A percentile compares a stretch with the other conserved stretches of the same genome.
Evolutionary conservation across 495 filamentous ascomycete species (phyloP).

Genomic region (Daldinia loculata): DNA sequence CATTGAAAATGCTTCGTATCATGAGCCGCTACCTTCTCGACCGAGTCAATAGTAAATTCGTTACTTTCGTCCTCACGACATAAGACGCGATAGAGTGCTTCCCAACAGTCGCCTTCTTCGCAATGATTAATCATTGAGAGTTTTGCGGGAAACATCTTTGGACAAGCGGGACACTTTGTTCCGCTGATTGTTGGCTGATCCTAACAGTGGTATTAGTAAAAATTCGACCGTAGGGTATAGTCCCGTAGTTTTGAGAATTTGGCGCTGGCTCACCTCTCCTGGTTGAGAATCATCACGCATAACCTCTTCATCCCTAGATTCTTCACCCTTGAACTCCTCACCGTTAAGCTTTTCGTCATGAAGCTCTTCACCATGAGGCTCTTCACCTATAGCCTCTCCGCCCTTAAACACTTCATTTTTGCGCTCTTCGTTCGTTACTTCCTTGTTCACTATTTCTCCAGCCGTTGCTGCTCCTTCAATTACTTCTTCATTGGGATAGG

Average conservation of each 20-base stretch:
- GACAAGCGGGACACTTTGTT: neutral
- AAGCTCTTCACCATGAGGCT: neutral
- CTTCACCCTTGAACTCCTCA: neutral
- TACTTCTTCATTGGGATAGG: neutral
- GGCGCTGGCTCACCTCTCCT: conserved; percentile 3
- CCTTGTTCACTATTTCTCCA: neutral
- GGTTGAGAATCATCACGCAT: neutral
- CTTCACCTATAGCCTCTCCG: neutral
- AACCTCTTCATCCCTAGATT: neutral
- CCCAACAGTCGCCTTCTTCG: conserved; percentile 4
- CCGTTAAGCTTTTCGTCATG: neutral
- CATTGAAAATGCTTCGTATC: neutral
- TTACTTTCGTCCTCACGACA: neutral
- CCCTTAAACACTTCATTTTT: neutral
- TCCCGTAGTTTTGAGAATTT: neutral
- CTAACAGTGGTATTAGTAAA: conserved; percentile 4
- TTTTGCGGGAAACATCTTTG: neutral
- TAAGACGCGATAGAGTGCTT: neutral
- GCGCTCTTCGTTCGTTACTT: neutral
- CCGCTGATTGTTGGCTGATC: neutral
- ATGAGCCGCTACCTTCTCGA: neutral
- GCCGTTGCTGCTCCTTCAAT: neutral
- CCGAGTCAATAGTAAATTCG: neutral
- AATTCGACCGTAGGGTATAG: neutral
- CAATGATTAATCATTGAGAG: conserved; percentile 9